phyloP scores from a whole-genome alignment of 2,329 filamentous ascomycete genomes.

The Beauveria sp. region DNA sequence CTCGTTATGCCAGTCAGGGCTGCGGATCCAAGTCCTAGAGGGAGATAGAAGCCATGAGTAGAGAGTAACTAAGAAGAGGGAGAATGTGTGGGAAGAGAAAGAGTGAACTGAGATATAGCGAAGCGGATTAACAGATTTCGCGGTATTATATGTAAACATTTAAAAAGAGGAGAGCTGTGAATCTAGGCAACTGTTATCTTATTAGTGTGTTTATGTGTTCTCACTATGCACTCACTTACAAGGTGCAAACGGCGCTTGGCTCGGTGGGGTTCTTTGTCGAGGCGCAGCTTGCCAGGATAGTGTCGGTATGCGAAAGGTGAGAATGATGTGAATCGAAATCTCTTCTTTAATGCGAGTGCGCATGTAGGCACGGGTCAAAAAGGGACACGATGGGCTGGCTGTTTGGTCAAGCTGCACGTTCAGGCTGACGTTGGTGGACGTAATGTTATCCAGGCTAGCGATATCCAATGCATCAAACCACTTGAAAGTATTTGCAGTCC shows the following conservation, averaged over 20 bases:
- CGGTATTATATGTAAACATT: background rate
- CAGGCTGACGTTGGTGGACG: too few relatives aligned
- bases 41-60: background rate
- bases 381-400: background rate
- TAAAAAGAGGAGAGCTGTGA: background rate
- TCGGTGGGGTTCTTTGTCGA: background rate
- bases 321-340: background rate
- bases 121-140: background rate
- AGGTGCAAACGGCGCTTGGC: constrained; percentile 1
- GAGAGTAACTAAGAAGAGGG: background rate
- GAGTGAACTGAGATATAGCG: background rate
- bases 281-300: background rate
- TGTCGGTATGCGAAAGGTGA: background rate
- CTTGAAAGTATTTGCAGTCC: too few relatives aligned
- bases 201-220: background rate
- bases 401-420: background rate
- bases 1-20: background rate
- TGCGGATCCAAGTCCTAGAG: background rate
- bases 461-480: too few relatives aligned
- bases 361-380: background rate
- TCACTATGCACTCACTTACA: background rate
- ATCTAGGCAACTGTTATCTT: background rate
- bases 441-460: too few relatives aligned
- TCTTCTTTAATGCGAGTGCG: background rate
- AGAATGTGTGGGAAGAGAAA: background rate